Conservation (phyloP, 2,329 filamentous ascomycete genomes). For the Xylaria sp. region DNA sequence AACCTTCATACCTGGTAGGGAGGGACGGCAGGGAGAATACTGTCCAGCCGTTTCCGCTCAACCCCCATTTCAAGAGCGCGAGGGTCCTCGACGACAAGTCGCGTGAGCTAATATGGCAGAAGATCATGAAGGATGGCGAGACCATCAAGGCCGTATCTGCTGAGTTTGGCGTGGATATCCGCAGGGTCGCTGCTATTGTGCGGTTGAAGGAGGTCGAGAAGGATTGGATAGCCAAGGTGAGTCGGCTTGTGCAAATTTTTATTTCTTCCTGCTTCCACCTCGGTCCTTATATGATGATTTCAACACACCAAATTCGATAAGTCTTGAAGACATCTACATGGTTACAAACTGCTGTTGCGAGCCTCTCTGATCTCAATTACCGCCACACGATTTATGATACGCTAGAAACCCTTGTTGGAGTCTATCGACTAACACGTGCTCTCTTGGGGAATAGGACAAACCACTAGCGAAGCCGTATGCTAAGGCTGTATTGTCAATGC, state of each 20-base stretch:
- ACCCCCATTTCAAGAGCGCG: constrained; percentile 72
- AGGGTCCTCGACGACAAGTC: constrained; percentile 75
- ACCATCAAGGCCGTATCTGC: constrained; percentile 79
- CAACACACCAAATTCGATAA: constrained; percentile 89
- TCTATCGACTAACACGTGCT: constrained; percentile 16
- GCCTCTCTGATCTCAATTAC: constrained; percentile 67
- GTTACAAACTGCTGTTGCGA: constrained; percentile 79
- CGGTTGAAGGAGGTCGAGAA: constrained; percentile 86
- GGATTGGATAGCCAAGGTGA: constrained; percentile 76
- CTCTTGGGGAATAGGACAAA: constrained; percentile 66
- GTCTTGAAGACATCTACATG: constrained; percentile 98
- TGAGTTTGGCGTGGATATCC: constrained; percentile 78
- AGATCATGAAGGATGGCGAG: constrained; percentile 68
- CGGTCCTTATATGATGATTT: constrained; percentile 57
- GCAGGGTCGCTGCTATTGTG: constrained; percentile 83
- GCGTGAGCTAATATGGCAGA: constrained; percentile 73
- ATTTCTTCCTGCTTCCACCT: background rate
- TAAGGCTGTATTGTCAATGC: constrained; percentile 76
- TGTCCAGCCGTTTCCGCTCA: constrained; percentile 71
- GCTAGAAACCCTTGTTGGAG: constrained; percentile 25
- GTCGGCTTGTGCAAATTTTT: constrained; percentile 47
- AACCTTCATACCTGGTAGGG: constrained; percentile 31
- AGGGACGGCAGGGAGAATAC: rapidly evolving
- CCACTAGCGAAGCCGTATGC: constrained; percentile 77
- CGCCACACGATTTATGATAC: constrained; percentile 25